phyloP scores from a whole-genome alignment of 176 grass and related monocot genomes.

The Oryza meyeriana region DNA sequence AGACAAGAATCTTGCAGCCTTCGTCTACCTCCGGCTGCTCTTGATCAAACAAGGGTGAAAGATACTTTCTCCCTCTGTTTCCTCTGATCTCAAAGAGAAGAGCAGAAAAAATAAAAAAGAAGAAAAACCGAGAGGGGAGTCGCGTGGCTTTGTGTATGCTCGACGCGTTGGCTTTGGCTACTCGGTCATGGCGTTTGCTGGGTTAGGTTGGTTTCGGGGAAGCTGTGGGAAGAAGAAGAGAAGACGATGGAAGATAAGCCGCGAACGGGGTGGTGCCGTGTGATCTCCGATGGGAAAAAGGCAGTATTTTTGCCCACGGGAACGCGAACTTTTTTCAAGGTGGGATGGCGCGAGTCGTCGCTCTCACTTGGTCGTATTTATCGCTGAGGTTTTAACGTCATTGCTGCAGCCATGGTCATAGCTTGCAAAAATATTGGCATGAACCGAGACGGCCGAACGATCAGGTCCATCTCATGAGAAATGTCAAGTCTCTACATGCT shows the following conservation, averaged over 20 bases:
- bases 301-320: neutral
- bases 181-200: neutral
- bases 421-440: too few species aligned
- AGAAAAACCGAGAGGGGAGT: too few species aligned
- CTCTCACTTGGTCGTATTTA: neutral
- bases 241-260: slow-evolving; percentile 9
- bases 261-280: neutral
- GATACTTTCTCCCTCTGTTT: neutral
- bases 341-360: neutral
- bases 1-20: neutral
- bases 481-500: neutral
- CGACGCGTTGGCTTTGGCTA: neutral
- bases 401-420: too few species aligned
- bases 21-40: neutral
- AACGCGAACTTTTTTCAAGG: neutral
- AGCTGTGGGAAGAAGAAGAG: neutral
- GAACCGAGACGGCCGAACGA: too few species aligned
- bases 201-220: slow-evolving; percentile 22
- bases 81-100: neutral
- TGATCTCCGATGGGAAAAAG: neutral
- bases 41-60: neutral
- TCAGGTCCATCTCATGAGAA: too few species aligned
- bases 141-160: neutral
- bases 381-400: too few species aligned
- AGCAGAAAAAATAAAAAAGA: neutral